These are phyloP conservation scores for Seiridium cupressi DNA, from an alignment of 2,329 filamentous ascomycete species.

Conservation along the genomic window DNA sequence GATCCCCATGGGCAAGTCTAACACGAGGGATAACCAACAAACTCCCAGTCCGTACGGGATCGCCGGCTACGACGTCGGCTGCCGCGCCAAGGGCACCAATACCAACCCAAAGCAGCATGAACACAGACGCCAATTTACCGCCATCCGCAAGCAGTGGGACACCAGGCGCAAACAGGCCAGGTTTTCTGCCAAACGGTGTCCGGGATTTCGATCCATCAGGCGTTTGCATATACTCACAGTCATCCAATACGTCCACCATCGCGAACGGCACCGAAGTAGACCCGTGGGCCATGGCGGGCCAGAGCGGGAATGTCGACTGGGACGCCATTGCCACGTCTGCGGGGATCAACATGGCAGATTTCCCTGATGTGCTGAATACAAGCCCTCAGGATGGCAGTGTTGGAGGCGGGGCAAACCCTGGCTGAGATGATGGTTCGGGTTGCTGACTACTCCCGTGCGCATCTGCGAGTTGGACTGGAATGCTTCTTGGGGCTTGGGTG, in stretches of 20 bases:
- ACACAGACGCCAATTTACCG: too few species aligned
- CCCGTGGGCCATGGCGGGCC: constrained; percentile 2
- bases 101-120: not conserved
- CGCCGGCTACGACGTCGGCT: not conserved
- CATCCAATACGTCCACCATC: not conserved
- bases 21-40: not conserved
- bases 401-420: not conserved
- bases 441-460: not conserved
- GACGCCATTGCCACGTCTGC: not conserved
- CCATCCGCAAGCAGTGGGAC: too few species aligned
- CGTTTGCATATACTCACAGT: constrained; percentile 15
- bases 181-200: not conserved
- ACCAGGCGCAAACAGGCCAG: not conserved
- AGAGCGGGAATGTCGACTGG: constrained; percentile 4
- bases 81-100: not conserved
- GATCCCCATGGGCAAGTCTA: not conserved
- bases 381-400: not conserved
- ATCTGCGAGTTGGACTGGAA: too few species aligned
- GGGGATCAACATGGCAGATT: not conserved
- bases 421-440: not conserved
- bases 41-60: not conserved
- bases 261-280: not conserved
- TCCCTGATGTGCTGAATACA: not conserved
- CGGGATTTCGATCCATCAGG: constrained; percentile 3
- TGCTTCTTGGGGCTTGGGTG: not conserved